Base-by-base conservation (phyloP, 225 moss, liverwort and hornwort genomes). In the Straminergon stramineum region DNA sequence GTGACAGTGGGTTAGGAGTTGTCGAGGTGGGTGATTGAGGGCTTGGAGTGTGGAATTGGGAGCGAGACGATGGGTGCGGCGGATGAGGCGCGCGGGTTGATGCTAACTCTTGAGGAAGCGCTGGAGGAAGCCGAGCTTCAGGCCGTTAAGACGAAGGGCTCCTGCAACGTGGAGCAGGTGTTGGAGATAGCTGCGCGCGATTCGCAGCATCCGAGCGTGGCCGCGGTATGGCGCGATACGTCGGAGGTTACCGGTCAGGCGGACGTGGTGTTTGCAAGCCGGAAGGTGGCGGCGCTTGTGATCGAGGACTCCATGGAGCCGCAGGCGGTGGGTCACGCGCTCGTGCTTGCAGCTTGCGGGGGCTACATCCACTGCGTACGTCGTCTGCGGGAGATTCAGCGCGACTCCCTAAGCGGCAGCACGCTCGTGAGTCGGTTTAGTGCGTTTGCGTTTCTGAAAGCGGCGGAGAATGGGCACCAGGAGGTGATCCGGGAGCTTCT, bases 401-500 rank as follows among this genome's bases (percentile, higher is more conserved):
- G 75, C 1, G 90, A 91, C 70, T 66, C 88, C 28, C 24, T 89
- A 75, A 86, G 91, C 88, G 86, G 89, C 5, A 94, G 94, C 82
- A 55, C 89, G 41, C 90, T 92, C 4, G 90, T 92, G 7, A 73
- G 90, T 15, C 90, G 88, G 27, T 94, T 90, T 79, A 89, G 48
- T 37, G 92, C 94, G 23, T 94, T 91, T 51, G 94, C 94, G 30
- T 88, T 94, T 43, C 79, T 94, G 52, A 93, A 94, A 65, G 91
- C 94, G 8, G 93, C 91, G 45, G 94, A 92, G 70, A 87, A 83
- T 74, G 93, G 93, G 15, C 93, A 94, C 53, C 90, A 86, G 69
- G 93, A 93, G 53, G 88, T 93, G n/a, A 86, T 93, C 32, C 91
- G 88, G 51, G 94, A 94, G 88, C 93, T 94, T 26, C 87, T 94